A percentile compares a stretch with the other conserved stretches of the same genome.
Conservation (phyloP, 1,284 basidiomycete genomes). For the Tetrapyrgos nigripes region DNA sequence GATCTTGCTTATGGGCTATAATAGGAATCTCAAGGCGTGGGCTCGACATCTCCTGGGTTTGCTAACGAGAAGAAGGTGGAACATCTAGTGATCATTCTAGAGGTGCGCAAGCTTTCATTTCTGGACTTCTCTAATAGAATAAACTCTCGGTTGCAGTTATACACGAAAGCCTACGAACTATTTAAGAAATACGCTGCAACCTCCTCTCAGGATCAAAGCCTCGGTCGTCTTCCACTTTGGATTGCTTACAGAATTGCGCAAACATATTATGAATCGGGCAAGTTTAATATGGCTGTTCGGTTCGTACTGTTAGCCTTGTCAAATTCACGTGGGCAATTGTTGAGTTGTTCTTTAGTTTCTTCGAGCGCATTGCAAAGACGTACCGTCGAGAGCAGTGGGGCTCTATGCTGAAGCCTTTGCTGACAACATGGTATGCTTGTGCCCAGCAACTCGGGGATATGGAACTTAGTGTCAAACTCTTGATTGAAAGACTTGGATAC, state of each 20-base stretch:
- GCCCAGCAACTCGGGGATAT: slow-evolving; percentile 79
- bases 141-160: slow-evolving; percentile 58
- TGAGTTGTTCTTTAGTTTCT: slow-evolving; percentile 64
- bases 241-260: slow-evolving; percentile 88
- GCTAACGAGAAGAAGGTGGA: slow-evolving; percentile 90
- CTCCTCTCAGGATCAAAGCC: slow-evolving; percentile 46
- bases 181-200: slow-evolving; percentile 60
- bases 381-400: slow-evolving; percentile 86
- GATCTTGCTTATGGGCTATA: neutral
- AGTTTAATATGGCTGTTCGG: slow-evolving; percentile 86
- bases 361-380: slow-evolving; percentile 85
- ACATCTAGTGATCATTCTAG: slow-evolving; percentile 71
- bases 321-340: neutral
- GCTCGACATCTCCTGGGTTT: slow-evolving; percentile 60
- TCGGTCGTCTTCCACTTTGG: slow-evolving; percentile 80
- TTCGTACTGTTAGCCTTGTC: slow-evolving; percentile 41
- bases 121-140: neutral
- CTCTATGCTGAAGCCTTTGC: slow-evolving; percentile 71
- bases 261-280: slow-evolving; percentile 78
- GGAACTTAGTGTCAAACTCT: slow-evolving; percentile 72
- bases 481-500: slow-evolving; percentile 84
- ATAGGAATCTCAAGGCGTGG: neutral
- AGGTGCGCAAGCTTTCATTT: slow-evolving; percentile 1
- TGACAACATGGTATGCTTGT: slow-evolving; percentile 81
- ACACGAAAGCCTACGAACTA: slow-evolving; percentile 79